phyloP scores from a whole-genome alignment of 169 alveolate genomes.

The Plasmodium relictum region DNA sequence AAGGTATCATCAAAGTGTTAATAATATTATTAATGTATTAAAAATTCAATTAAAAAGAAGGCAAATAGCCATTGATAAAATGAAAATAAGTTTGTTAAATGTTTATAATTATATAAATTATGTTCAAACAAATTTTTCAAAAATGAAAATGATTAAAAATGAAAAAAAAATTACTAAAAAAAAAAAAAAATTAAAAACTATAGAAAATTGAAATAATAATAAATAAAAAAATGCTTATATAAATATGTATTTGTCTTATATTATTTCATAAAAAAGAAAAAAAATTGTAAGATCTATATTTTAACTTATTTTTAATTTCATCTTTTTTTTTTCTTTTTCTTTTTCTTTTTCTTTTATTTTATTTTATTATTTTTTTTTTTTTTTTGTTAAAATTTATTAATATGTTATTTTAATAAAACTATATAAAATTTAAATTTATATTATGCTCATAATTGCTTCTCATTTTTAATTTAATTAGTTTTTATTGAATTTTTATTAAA shows the following conservation, averaged over 20 bases:
- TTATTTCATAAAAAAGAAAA: too few species aligned
- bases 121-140: slow-evolving; percentile 67
- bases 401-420: too few species aligned
- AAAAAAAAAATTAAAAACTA: slow-evolving; percentile 5
- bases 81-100: slow-evolving; percentile 79
- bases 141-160: slow-evolving; percentile 11
- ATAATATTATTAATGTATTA: slow-evolving; percentile 78
- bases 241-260: background rate
- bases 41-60: slow-evolving; percentile 81
- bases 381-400: too few species aligned
- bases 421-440: too few species aligned
- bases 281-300: too few species aligned
- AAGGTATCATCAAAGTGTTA: slow-evolving; percentile 77
- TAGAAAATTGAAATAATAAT: background rate
- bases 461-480: too few species aligned
- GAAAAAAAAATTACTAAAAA: slow-evolving; percentile 15
- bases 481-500: too few species aligned
- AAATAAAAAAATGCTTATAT: background rate
- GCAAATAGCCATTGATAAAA: slow-evolving; percentile 82
- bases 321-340: too few species aligned
- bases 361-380: too few species aligned
- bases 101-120: slow-evolving; percentile 30
- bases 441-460: too few species aligned
- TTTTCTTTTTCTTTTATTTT: too few species aligned
- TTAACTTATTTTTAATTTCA: too few species aligned